Conservation (phyloP, 371 early-diverging fungal genomes). For the Haplosporangium sp. region DNA sequence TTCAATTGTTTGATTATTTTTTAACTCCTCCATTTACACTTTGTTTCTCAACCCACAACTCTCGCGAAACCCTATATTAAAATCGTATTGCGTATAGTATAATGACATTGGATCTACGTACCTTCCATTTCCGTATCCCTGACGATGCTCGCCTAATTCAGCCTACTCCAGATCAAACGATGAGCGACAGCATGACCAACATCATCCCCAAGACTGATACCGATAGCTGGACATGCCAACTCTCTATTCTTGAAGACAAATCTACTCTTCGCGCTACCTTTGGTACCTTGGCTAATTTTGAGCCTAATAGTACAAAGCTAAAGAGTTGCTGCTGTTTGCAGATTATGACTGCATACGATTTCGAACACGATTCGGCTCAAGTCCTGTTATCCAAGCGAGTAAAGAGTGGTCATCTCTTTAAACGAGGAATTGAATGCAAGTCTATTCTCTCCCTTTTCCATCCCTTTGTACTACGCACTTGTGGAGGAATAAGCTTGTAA, state of each 20-base stretch:
- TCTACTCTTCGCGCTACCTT: constrained; percentile 23
- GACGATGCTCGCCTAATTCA: background rate
- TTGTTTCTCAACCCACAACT: background rate
- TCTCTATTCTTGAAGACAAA: constrained; percentile 29
- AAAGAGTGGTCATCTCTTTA: constrained; percentile 28
- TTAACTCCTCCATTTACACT: background rate
- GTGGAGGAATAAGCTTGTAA: background rate
- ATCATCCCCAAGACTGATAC: constrained; percentile 4
- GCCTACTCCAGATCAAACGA: background rate
- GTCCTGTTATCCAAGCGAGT: constrained; percentile 22
- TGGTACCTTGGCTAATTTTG: background rate
- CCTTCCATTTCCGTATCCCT: constrained; percentile 40
- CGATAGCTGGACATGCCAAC: constrained; percentile 34
- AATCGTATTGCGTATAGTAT: background rate
- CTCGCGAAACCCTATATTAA: too few species aligned
- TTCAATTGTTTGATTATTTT: background rate
- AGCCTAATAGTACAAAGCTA: background rate
- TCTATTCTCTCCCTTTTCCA: background rate
- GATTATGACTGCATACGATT: constrained; percentile 5
- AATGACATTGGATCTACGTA: constrained; percentile 9
- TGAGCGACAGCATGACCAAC: too few species aligned
- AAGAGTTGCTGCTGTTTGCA: constrained; percentile 25
- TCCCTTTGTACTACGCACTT: background rate
- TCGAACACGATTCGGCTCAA: background rate
- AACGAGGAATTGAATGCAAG: constrained; percentile 34